Evolutionary conservation across 1,284 basidiomycete genomes (phyloP).

Genomic region (Ceratobasidium sp.): DNA sequence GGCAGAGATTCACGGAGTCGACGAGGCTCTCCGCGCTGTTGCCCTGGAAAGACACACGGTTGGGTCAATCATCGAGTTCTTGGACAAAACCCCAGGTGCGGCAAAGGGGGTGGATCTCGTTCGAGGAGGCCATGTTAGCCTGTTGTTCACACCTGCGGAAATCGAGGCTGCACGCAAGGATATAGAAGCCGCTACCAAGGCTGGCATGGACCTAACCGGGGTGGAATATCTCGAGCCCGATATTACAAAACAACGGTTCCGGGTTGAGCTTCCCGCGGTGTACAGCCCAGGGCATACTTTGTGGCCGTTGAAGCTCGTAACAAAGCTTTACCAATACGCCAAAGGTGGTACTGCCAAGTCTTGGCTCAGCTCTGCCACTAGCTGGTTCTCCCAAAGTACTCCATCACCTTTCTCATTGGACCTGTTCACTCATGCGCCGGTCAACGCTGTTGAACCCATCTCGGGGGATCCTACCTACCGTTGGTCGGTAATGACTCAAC

Average conservation of each 20-base stretch:
- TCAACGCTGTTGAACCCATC: slow-evolving; percentile 55
- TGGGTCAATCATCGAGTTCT: slow-evolving; percentile 57
- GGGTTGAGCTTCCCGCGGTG: slow-evolving; percentile 61
- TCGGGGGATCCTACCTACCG: slow-evolving; percentile 46
- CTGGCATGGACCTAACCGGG: slow-evolving; percentile 56
- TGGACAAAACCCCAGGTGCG: slow-evolving; percentile 55
- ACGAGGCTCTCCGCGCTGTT: slow-evolving; percentile 62
- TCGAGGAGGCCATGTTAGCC: slow-evolving; percentile 60
- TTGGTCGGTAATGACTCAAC: slow-evolving; percentile 63
- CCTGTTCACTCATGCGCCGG: slow-evolving; percentile 74
- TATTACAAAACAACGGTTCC: slow-evolving; percentile 52
- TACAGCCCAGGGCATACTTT: slow-evolving; percentile 64
- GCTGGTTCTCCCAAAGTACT: slow-evolving; percentile 22
- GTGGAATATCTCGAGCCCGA: slow-evolving; percentile 55
- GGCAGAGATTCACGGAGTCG: slow-evolving; percentile 54
- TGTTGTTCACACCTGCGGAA: slow-evolving; percentile 61
- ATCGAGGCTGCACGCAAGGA: slow-evolving; percentile 54
- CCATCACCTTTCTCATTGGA: slow-evolving; percentile 52
- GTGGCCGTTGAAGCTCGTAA: slow-evolving; percentile 78
- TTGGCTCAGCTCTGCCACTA: slow-evolving; percentile 7
- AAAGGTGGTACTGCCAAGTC: slow-evolving; percentile 37
- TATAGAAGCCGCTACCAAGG: slow-evolving; percentile 60
- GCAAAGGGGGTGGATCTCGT: slow-evolving; percentile 66
- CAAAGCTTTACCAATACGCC: slow-evolving; percentile 57
- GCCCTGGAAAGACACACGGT: slow-evolving; percentile 66